Evolutionary conservation across 2,329 filamentous ascomycete species (phyloP).

Genomic region (Fusarium napiforme): DNA sequence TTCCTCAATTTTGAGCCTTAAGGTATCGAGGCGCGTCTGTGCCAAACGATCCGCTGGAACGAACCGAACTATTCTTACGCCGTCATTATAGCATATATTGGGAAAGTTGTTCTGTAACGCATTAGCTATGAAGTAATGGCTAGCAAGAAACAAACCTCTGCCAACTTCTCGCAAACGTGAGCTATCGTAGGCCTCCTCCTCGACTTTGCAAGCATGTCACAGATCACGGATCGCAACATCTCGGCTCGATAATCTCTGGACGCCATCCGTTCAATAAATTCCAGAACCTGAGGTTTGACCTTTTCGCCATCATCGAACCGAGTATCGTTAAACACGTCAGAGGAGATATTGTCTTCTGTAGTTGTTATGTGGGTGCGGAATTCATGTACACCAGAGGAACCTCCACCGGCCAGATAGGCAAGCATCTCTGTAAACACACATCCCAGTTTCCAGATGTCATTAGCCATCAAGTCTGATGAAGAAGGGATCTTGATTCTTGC

Average conservation of each 20-base stretch:
- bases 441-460: not conserved
- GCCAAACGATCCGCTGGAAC: rapidly evolving
- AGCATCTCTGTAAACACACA: not conserved
- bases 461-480: not conserved
- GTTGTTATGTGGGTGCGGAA: not conserved
- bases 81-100: rapidly evolving
- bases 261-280: not conserved
- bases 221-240: rapidly evolving
- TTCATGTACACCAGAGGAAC: rapidly evolving
- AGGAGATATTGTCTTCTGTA: not conserved
- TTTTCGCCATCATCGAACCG: rapidly evolving
- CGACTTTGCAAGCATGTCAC: rapidly evolving
- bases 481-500: rapidly evolving
- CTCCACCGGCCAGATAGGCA: rapidly evolving
- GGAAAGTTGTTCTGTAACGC: rapidly evolving
- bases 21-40: rapidly evolving
- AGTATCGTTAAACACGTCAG: not conserved
- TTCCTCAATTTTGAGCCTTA: not conserved
- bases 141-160: rapidly evolving
- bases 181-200: not conserved
- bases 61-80: rapidly evolving
- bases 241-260: rapidly evolving
- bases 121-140: rapidly evolving
- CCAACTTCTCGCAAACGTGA: rapidly evolving
- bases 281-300: not conserved